Percentiles rank a stretch among this genome's conserved stretches.
Conservation (phyloP, 2,329 filamentous ascomycete species). For the Monosporascus sp. region DNA sequence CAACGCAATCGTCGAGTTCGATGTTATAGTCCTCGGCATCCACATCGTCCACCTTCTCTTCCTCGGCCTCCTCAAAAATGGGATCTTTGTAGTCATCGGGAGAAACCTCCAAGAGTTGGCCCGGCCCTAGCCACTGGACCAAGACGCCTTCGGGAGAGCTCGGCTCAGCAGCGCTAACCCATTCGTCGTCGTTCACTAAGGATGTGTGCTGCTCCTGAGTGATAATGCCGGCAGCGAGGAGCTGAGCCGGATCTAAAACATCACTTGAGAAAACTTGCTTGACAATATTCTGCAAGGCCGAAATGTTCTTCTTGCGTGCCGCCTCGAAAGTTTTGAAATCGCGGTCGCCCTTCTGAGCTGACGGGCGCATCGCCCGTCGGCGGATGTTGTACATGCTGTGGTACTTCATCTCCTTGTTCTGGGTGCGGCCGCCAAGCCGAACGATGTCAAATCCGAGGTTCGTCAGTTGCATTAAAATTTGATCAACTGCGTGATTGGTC, state of each 20-base stretch:
- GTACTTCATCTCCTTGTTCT: slow-evolving; percentile 58
- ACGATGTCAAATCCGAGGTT: slow-evolving; percentile 49
- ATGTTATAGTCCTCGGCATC: slow-evolving; percentile 48
- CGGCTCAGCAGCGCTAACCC: slow-evolving; percentile 15
- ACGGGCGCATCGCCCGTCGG: slow-evolving; percentile 12
- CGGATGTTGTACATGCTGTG: slow-evolving; percentile 63
- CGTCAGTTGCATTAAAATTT: slow-evolving; percentile 63
- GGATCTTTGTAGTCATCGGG: slow-evolving; percentile 15
- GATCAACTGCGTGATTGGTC: slow-evolving; percentile 87
- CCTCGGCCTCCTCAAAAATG: slow-evolving; percentile 21
- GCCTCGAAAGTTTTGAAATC: slow-evolving; percentile 22
- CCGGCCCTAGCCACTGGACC: slow-evolving; percentile 50
- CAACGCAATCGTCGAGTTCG: slow-evolving; percentile 30
- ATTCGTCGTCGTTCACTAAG: slow-evolving; percentile 42
- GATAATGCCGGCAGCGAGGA: slow-evolving; percentile 54
- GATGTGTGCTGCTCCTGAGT: slow-evolving; percentile 59
- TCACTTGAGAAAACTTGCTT: slow-evolving; percentile 33
- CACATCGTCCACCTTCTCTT: slow-evolving; percentile 52
- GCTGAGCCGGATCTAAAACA: slow-evolving; percentile 47
- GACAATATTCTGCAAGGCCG: slow-evolving; percentile 36
- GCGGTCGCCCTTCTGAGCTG: slow-evolving; percentile 9
- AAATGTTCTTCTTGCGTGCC: slow-evolving; percentile 21
- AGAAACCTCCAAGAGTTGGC: slow-evolving; percentile 34
- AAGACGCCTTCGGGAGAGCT: slow-evolving; percentile 32
- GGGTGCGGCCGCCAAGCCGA: slow-evolving; percentile 61